Conservation (phyloP, 2,329 filamentous ascomycete species). For the Beauveria bassiana region DNA sequence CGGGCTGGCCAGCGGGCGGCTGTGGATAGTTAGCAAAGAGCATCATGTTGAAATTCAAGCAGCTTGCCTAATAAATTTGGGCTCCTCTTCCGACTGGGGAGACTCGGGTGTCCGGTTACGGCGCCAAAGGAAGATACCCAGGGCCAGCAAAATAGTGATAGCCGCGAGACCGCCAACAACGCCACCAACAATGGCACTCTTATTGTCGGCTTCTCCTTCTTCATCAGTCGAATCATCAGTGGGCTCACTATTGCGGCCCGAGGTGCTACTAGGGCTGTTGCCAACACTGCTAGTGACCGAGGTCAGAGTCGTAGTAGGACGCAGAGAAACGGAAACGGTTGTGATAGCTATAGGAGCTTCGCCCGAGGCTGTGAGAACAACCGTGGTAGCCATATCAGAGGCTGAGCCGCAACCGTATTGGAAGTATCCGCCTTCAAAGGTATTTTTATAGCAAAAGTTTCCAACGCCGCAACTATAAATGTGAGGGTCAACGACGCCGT, state of each 20-base stretch:
- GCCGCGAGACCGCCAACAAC: conserved; percentile 43
- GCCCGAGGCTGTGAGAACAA: conserved; percentile 39
- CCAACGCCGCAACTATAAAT: conserved; percentile 46
- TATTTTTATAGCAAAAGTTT: conserved; percentile 48
- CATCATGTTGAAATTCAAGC: background rate
- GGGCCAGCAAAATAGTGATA: conserved; percentile 32
- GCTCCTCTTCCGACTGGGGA: background rate
- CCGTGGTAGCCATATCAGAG: conserved; percentile 39
- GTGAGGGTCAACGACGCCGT: conserved; percentile 47
- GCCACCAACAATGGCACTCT: conserved; percentile 47
- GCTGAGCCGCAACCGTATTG: conserved; percentile 50
- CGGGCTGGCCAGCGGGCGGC: conserved; percentile 8
- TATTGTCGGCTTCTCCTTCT: conserved; percentile 24
- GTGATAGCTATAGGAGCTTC: conserved; percentile 26
- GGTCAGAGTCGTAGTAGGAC: conserved; percentile 8
- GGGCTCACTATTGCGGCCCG: background rate
- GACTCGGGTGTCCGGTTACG: conserved; percentile 24
- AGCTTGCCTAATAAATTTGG: conserved; percentile 8
- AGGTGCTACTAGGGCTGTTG: background rate
- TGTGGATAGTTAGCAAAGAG: background rate
- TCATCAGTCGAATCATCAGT: background rate
- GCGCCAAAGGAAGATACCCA: conserved; percentile 37
- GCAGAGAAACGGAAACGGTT: conserved; percentile 28
- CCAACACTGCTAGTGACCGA: conserved; percentile 14
- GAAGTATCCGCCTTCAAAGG: conserved; percentile 45